Conservation (phyloP, 371 early-diverging fungal species). For the Circinella minor region DNA sequence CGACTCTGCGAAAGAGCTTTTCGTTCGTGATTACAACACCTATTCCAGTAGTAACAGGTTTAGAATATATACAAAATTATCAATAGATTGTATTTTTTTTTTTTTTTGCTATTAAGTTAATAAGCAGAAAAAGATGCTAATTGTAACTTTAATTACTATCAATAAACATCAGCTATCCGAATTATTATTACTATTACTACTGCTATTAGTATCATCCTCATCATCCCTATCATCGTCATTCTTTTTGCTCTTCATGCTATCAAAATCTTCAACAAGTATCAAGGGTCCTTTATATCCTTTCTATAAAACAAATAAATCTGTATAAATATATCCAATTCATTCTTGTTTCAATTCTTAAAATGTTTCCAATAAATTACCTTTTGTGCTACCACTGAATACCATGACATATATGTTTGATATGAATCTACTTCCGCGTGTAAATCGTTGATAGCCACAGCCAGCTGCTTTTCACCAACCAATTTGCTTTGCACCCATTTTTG, state of each 20-base stretch:
- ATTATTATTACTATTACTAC: too few relatives aligned
- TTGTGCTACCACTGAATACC: constrained; percentile 53
- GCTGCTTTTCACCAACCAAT: constrained; percentile 39
- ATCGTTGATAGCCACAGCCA: constrained; percentile 30
- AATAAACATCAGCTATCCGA: too few relatives aligned
- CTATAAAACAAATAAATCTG: constrained; percentile 7
- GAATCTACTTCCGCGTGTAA: constrained; percentile 41
- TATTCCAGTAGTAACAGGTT: too few relatives aligned
- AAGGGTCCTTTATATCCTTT: constrained; percentile 46
- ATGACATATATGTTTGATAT: constrained; percentile 50
- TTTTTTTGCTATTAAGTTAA: too few relatives aligned
- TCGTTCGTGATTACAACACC: too few relatives aligned
- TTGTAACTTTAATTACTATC: too few relatives aligned
- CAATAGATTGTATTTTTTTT: too few relatives aligned
- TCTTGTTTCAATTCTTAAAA: background rate
- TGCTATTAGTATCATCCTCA: too few relatives aligned
- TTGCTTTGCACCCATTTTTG: constrained; percentile 43
- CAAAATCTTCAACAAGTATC: constrained; percentile 42
- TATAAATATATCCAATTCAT: background rate
- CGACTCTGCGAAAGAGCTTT: too few relatives aligned
- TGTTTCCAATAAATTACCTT: constrained; percentile 25
- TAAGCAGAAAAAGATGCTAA: too few relatives aligned
- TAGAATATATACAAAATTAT: too few relatives aligned
- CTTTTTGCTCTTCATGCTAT: constrained; percentile 4
- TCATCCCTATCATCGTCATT: background rate